These are phyloP conservation scores for Suillus lakei DNA, from an alignment of 768 basidiomycete species.

Conservation along the genomic window DNA sequence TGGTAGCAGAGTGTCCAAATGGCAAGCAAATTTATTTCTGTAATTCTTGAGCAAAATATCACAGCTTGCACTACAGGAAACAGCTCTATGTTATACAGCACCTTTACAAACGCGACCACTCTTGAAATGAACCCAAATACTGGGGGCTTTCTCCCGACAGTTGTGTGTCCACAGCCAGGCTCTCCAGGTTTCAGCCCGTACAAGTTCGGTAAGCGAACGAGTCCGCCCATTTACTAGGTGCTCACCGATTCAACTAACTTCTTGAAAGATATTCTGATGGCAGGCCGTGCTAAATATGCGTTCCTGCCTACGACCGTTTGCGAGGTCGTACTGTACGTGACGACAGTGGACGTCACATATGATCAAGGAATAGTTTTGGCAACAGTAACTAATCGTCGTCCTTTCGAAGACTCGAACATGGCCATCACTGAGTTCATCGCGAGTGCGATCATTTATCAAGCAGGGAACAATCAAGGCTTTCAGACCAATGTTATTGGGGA, in stretches of 20 bases:
- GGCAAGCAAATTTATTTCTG: not conserved
- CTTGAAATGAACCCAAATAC: constrained; percentile 1
- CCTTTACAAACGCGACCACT: constrained; percentile 1
- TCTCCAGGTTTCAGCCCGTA: not conserved
- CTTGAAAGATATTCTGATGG: not conserved
- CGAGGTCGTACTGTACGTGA: not conserved
- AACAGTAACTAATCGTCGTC: not conserved
- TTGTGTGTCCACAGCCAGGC: not conserved
- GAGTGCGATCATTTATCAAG: not conserved
- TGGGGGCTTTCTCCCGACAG: constrained; percentile 8
- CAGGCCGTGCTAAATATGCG: not conserved
- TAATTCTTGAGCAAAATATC: not conserved
- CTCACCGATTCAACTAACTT: not conserved
- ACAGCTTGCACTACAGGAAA: constrained; percentile 2
- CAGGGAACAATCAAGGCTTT: not conserved
- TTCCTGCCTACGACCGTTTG: constrained; percentile 3
- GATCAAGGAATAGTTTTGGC: not conserved
- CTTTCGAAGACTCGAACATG: constrained; percentile 3
- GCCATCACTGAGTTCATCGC: not conserved
- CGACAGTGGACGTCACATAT: constrained; percentile 4
- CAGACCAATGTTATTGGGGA: not conserved
- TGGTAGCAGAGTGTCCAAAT: not conserved
- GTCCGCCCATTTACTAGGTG: not conserved
- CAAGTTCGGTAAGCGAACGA: not conserved
- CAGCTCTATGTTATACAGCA: constrained; percentile 1